Evolutionary conservation across 768 basidiomycete genomes (phyloP), one percentile per base, ranked within the genome.

Genomic region (Gelatoporia subvermispora): DNA sequence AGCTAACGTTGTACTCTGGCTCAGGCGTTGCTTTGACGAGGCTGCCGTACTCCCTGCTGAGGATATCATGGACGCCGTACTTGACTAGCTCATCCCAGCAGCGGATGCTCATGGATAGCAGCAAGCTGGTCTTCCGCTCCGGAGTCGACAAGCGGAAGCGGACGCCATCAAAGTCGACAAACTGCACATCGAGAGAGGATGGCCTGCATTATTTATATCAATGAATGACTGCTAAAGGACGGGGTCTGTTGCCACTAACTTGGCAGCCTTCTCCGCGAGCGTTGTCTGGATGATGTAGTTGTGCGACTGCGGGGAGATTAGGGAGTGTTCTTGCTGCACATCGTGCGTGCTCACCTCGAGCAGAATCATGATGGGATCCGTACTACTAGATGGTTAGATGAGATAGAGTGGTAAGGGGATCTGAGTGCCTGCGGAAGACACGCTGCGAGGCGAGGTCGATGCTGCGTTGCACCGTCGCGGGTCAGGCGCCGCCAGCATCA

Each of bases 161-260:
- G 46, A 97, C 93, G 42, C 92, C 88, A 65, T 99, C 96, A 58
- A 93, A 99, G 70, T 99, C 96, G 45, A 98, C 96, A 59, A 99
- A 99, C 49, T 90, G 81, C 48, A 98, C 87, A 72, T 99, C 96
- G 51, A 97, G 75, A 24, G 88, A 83, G 5, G 88, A 82, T 13
- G 95, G 93, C 66, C 94, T 99, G 64, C 22, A 47, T 18, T 47
- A 23, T 45, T 20, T 21, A 22, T 52, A 47, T 51, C 28, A 53
- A 31, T 8, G 15, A n/a, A n/a, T n/a, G n/a, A n/a, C 10, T 3
- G 8, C 21, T 18, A 47, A 8, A 28, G 34, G 51, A 60, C 40
- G 63, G 48, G 34, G 17, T 60, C 51, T 55, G 38, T 42, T 22
- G n/a, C n/a, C n/a, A n/a, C 81, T 60, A 63, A 94, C 95, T 93